These are phyloP conservation scores for Xylona heveae DNA, from an alignment of 495 filamentous ascomycete genomes.

Conservation along the genomic window DNA sequence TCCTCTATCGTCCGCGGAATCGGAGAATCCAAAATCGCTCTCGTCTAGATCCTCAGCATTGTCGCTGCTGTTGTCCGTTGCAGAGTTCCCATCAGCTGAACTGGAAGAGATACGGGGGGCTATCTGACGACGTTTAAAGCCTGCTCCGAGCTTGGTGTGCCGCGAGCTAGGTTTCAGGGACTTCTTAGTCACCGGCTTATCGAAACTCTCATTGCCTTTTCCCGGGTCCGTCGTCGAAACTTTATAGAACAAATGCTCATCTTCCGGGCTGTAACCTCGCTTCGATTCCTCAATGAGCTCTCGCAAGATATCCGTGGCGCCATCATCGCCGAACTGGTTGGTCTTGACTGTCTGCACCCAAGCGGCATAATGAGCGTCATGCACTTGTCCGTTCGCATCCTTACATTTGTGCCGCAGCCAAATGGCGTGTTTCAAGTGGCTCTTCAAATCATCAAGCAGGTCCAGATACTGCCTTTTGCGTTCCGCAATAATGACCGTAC, in stretches of 20 bases:
- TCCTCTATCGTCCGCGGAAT: too few relatives aligned
- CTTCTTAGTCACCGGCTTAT: conserved; percentile 1
- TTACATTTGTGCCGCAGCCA: conserved; percentile 3
- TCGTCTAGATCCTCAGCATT: too few relatives aligned
- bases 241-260: conserved; percentile 12
- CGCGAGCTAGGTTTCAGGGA: too few relatives aligned
- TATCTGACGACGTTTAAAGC: too few relatives aligned
- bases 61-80: too few relatives aligned
- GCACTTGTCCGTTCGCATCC: too few relatives aligned
- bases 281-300: conserved; percentile 8
- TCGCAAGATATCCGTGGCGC: conserved; percentile 2
- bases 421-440: conserved; percentile 2
- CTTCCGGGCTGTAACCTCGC: conserved; percentile 6
- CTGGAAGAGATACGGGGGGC: too few relatives aligned
- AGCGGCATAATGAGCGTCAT: conserved; percentile 4
- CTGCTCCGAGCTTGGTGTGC: too few relatives aligned
- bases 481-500: conserved; percentile 14
- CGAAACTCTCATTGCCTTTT: conserved; percentile 4
- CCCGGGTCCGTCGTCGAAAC: conserved; percentile 9
- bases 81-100: too few relatives aligned
- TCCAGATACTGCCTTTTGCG: conserved; percentile 3
- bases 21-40: too few relatives aligned
- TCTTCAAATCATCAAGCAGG: conserved; percentile 2
- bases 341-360: conserved; percentile 3
- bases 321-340: conserved; percentile 5